Evolutionary conservation across 1,284 basidiomycete species (phyloP), one percentile per base, ranked within the genome.

Genomic region (Coniferiporia sulphurascens): DNA sequence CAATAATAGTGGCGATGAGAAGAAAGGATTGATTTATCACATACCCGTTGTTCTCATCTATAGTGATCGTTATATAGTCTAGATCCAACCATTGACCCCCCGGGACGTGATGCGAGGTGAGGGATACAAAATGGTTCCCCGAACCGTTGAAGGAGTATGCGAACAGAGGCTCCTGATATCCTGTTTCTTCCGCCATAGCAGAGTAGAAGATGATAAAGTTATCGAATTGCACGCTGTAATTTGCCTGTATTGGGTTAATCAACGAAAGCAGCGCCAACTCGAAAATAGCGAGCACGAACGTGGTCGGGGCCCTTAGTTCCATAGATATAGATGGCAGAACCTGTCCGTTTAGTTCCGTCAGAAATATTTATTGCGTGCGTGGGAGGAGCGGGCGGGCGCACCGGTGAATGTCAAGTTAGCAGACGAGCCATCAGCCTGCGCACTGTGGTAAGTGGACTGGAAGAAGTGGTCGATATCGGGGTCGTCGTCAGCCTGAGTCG

Each of bases 251-350:
- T 21, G 38, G 38, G 15, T 15, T 22, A 27, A 48, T 27, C 9
- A 56, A 17, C 41, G 21, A 17, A 19, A 13, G 7, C 27, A 48
- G 10, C 50, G 32, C 34, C 10, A 2, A 50, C 1, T 44, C 41
- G 41, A 35, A 41, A 53, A 13, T 36, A 9, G 34, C 19, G 41
- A 56, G 34, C 36, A 66, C 69, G 63, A 60, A 71, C 70, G 56
- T 71, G 68, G 4, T 60, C 61, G 8, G 70, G 70, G 12, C 70
- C 70, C 48, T 63, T 70, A 17, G 69, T 65, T 35, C 70, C 70
- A 54, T 65, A 71, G 52, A 71, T 46, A 32, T 67, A 64, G 32
- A 70, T 63, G 3, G 63, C 65, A 9, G 62, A 59, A n/a, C 66
- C 69, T 51, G 32, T 27, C 27, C 32, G 53, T n/a, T 38, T 12